Evolutionary conservation across 1,284 basidiomycete genomes (phyloP).

Genomic region (Paramarasmius palmivorus): DNA sequence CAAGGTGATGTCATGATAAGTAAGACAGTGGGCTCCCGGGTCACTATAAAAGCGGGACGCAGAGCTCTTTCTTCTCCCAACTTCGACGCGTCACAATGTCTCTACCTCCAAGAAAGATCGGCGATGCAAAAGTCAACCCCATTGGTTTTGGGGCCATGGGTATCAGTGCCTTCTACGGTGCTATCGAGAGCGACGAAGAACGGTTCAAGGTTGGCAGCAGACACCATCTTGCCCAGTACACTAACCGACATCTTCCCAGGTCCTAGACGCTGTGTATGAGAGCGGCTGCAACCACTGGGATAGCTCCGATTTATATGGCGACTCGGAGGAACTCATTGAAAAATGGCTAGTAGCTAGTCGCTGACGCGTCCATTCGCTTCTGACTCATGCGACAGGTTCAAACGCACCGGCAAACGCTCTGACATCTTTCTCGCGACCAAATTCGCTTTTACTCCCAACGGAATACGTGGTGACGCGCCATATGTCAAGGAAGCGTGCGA

Average conservation of each 20-base stretch:
- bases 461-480: slow-evolving; percentile 29
- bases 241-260: slow-evolving; percentile 16
- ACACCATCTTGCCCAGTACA: neutral
- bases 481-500: slow-evolving; percentile 12
- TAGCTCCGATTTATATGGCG: slow-evolving; percentile 36
- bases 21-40: too few relatives aligned
- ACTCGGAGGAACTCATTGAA: slow-evolving; percentile 39
- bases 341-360: slow-evolving; percentile 31
- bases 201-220: slow-evolving; percentile 15
- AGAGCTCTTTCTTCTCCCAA: neutral
- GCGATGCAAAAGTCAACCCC: slow-evolving; percentile 19
- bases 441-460: slow-evolving; percentile 34
- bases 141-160: slow-evolving; percentile 26
- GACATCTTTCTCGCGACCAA: slow-evolving; percentile 53
- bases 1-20: too few relatives aligned
- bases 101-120: slow-evolving; percentile 24
- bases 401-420: slow-evolving; percentile 42
- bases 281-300: slow-evolving; percentile 39
- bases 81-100: neutral
- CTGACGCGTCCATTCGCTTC: neutral
- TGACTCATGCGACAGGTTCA: slow-evolving; percentile 32
- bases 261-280: slow-evolving; percentile 35
- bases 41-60: too few relatives aligned
- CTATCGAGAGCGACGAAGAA: slow-evolving; percentile 17
- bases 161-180: slow-evolving; percentile 20